Evolutionary conservation across 306 rosid species (phyloP), one percentile per base, ranked within the genome.

Genomic region (Sindora glabra): DNA sequence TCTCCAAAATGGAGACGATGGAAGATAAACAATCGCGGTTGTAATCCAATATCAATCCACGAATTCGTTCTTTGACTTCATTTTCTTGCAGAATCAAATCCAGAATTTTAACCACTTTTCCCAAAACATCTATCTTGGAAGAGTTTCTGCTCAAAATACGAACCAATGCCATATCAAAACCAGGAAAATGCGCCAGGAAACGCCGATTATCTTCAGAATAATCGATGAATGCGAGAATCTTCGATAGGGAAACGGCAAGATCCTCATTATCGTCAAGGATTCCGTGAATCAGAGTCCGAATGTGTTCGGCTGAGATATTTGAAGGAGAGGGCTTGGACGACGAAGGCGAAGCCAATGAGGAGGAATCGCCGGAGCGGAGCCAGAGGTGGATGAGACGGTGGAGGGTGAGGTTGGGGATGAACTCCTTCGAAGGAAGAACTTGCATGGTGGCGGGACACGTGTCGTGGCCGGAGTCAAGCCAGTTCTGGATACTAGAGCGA

Each of bases 381-480:
- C 85, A 79, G 55, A 78, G 80, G 59, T 62, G 74, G 54, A 78
- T 78, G 50, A 78, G 71, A 56, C 88, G 80, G 59, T 77, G 83
- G 39, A 83, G 68, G 5, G 80, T 83, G 70, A 78, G 85, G 72
- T 83, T 83, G 30, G 89, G 85, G 16, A 76, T 63, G 65, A 79
- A 51, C 67, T 79, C 79, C 59, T 83, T 83, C 65, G 81, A 76
- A n/a, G 62, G 76, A 25, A 83, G 82, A 30, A 65, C 60, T 22
- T 82, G 89, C 82, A 79, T 79, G 55, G 89, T 82, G 61, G 85
- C 82, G 8, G 85, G 85, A 67, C 85, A 82, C 12, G 85, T 82
- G 74, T 82, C 78, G 56, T 82, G 82, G 19, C 85, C 81, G 13
- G 74, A 48, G 37, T 83, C 85, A 36, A 83, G 89, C 89, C 83